Evolutionary conservation across 2,329 filamentous ascomycete genomes (phyloP).

Genomic region (Rosellinia necatrix): DNA sequence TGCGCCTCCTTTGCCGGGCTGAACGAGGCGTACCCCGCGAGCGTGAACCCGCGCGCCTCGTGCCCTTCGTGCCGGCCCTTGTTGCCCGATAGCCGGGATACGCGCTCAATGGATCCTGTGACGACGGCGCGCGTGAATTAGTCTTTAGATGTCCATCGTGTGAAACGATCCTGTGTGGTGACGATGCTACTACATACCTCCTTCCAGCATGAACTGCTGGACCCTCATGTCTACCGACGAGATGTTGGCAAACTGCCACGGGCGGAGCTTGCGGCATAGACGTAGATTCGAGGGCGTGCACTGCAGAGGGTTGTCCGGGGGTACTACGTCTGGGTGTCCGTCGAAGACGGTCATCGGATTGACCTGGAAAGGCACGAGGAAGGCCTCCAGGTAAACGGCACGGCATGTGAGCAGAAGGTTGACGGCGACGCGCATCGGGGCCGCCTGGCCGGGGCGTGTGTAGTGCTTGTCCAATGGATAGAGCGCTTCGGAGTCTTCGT

Average conservation of each 20-base stretch:
- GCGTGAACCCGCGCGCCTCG: constrained; percentile 26
- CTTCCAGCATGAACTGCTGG: constrained; percentile 35
- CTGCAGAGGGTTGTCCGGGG: constrained; percentile 24
- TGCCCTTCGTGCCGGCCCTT: constrained; percentile 30
- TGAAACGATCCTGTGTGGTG: neutral
- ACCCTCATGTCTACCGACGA: constrained; percentile 33
- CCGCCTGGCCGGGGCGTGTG: constrained; percentile 35
- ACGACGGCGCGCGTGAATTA: neutral
- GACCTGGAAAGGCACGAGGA: constrained; percentile 35
- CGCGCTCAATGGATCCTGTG: constrained; percentile 31
- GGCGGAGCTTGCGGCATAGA: constrained; percentile 26
- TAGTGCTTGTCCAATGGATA: constrained; percentile 26
- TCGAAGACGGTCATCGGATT: constrained; percentile 35
- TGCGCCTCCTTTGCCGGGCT: constrained; percentile 11
- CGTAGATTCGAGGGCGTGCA: constrained; percentile 21
- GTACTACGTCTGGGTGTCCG: constrained; percentile 28
- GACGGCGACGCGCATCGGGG: constrained; percentile 30
- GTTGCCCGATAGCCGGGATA: constrained; percentile 33
- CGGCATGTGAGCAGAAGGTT: constrained; percentile 35
- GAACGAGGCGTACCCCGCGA: constrained; percentile 29
- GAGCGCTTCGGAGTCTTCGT: constrained; percentile 29
- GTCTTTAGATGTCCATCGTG: neutral
- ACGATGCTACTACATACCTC: constrained; percentile 26
- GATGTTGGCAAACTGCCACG: constrained; percentile 38
- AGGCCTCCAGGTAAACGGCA: constrained; percentile 37